Conservation (phyloP, 306 rosid genomes). For the Acacia melanoxylon region DNA sequence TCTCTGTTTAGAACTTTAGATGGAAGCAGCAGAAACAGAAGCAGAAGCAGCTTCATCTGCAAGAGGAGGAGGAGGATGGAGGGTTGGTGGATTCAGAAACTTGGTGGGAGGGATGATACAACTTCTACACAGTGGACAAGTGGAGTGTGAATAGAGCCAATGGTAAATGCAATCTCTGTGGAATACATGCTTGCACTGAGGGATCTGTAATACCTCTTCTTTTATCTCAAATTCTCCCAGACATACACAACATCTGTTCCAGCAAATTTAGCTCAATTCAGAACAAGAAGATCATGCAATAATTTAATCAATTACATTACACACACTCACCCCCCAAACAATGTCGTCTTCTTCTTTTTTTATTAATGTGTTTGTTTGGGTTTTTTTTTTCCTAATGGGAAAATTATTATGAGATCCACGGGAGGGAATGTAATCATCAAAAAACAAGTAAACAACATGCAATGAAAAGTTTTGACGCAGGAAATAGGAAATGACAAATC, state of each 20-base stretch:
- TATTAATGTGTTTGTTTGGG: background rate
- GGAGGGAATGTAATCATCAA: no score
- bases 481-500: no score
- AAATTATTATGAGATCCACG: no score
- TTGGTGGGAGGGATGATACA: conserved; percentile 49
- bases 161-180: conserved; percentile 71
- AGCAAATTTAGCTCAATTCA: background rate
- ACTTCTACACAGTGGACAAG: conserved; percentile 87
- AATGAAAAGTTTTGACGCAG: no score
- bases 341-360: background rate
- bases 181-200: conserved; percentile 77
- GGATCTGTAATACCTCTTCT: conserved; percentile 75
- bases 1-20: background rate
- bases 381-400: no score
- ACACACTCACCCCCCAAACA: background rate
- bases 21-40: conserved; percentile 26
- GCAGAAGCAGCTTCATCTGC: conserved; percentile 27
- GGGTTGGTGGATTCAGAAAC: conserved; percentile 18
- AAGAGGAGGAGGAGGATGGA: conserved; percentile 16
- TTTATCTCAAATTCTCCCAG: conserved; percentile 74
- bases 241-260: conserved; percentile 79
- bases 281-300: background rate
- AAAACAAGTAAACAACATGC: no score
- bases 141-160: conserved; percentile 76
- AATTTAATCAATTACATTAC: background rate